Evolutionary conservation across 148 eudicot species (phyloP).

Genomic region (Limonium bicolor): DNA sequence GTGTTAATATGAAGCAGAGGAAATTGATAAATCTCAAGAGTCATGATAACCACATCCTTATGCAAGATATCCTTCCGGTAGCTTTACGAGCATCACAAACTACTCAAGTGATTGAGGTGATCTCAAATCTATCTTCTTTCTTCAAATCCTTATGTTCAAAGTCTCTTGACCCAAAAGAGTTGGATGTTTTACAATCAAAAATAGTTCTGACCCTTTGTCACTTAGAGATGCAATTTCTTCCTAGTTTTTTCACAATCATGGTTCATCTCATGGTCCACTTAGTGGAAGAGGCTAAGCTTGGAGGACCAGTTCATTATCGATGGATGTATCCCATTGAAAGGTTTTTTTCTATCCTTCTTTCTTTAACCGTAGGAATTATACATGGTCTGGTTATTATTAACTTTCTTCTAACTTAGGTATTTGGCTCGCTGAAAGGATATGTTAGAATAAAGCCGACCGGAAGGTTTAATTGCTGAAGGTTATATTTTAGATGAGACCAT

Average conservation of each 20-base stretch:
- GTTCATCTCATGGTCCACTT: conserved; percentile 2
- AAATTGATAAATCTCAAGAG: conserved; percentile 7
- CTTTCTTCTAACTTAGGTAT: conserved; percentile 2
- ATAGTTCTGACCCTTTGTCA: neutral
- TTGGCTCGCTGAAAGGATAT: conserved; percentile 1
- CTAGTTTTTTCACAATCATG: conserved; percentile 7
- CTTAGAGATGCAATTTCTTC: conserved; percentile 3
- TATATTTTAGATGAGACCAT: neutral
- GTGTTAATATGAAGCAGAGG: conserved; percentile 1
- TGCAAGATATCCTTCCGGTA: conserved; percentile 3
- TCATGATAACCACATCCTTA: no score
- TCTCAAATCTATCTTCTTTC: neutral
- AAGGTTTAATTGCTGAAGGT: conserved; percentile 7
- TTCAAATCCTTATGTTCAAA: conserved; percentile 1
- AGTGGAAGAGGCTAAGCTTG: conserved; percentile 1
- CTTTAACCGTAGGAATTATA: no score
- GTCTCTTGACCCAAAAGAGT: neutral
- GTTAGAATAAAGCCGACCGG: neutral
- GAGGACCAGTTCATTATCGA: neutral
- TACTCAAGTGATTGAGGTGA: neutral
- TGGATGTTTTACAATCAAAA: neutral
- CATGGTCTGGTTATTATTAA: no score
- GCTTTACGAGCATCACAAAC: neutral
- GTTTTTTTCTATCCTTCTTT: no score
- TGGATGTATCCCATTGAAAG: no score